These are phyloP conservation scores for Carpinus fangiana DNA, from an alignment of 306 rosid genomes.

Conservation along the genomic window DNA sequence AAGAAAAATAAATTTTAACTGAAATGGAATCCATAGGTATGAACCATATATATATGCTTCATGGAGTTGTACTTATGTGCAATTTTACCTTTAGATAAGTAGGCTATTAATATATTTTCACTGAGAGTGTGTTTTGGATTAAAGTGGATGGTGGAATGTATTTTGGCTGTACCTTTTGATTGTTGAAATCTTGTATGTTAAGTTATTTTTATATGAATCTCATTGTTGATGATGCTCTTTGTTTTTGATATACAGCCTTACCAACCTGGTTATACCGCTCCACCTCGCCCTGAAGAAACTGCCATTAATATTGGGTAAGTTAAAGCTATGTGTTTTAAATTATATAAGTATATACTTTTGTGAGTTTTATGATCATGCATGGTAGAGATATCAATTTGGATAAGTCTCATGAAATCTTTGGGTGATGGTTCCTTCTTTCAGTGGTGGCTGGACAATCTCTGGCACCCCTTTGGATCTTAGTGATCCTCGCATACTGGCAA, in stretches of 20 bases:
- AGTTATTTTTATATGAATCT: neutral
- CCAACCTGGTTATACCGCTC: conserved; percentile 81
- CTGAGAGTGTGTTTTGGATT: neutral
- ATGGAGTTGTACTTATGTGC: neutral
- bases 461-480: conserved; percentile 94
- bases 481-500: conserved; percentile 90
- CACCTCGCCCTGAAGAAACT: conserved; percentile 86
- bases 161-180: neutral
- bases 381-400: conserved; percentile 10
- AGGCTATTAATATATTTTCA: too few relatives aligned
- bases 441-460: conserved; percentile 98
- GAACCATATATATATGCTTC: conserved; percentile 1
- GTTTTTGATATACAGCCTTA: conserved; percentile 58
- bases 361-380: neutral
- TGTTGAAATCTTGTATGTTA: neutral
- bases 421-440: conserved; percentile 32
- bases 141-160: conserved; percentile 18
- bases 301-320: conserved; percentile 89
- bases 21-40: neutral
- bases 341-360: conserved; percentile 1
- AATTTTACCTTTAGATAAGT: too few relatives aligned
- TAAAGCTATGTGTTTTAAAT: neutral
- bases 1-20: neutral
- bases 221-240: conserved; percentile 27
- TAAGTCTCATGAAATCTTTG: conserved; percentile 12